Evolutionary conservation across 139 green algal species (phyloP), one percentile per base, ranked within the genome.

Genomic region (Nannochloris sp.): DNA sequence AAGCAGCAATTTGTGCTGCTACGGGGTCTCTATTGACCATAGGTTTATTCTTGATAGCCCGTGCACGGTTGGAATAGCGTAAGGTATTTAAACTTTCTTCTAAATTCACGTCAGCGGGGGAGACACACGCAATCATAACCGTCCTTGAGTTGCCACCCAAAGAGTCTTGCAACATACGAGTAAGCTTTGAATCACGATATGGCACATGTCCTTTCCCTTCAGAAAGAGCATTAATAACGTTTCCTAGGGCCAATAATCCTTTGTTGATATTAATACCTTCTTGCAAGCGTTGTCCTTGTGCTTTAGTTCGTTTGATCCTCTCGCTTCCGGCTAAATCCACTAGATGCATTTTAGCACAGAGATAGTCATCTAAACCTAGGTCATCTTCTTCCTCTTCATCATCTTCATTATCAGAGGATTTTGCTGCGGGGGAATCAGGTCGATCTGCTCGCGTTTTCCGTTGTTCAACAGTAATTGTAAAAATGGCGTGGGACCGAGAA

Each of bases 401-500:
- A 0, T 78, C 63, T 2, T 73, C 67, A 3, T 46, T 59, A 46
- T 80, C 64, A n/a, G 44, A 38, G 7, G 62, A 38, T 45, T 73
- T 64, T 8, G n/a, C 30, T 30, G 51, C 15, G 12, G 27, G 8
- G 9, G 9, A 59, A 12, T 10, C 48, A 62, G 12, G n/a, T 23
- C 42, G 30, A 24, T 32, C n/a, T 29, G n/a, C 27, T 53, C 12
- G 23, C 32, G 29, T 67, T 0, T 83, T 79, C 5, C 82, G 80
- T 84, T 98, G 90, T 82, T 98, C 93, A 27, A 98, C 44, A 0
- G 85, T 95, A 56, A 98, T 96, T 57, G 88, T 97, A 74, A 97
- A 98, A 68, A 99, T 96, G 23, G 94, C 94, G 60, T 99, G 94
- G n/a, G 79, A 92, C 29, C 91, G 82, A 62, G 70, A 80, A 33